A percentile compares a stretch with the other conserved stretches of the same genome.
Conservation (phyloP, 495 filamentous ascomycete genomes). For the Echria macrotheca region DNA sequence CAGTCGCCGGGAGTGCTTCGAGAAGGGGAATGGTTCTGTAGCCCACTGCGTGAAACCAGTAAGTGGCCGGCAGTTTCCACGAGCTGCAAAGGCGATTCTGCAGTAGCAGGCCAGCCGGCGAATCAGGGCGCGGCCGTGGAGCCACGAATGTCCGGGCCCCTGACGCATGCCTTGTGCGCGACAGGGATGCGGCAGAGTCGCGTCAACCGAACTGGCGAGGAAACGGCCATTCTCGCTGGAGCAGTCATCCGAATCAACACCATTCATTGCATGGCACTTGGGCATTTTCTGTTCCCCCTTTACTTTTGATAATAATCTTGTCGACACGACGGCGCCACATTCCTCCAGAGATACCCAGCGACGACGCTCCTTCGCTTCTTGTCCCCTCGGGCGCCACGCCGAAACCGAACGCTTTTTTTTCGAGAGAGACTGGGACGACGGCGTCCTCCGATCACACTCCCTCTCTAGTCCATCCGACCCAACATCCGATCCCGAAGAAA, state of each 20-base stretch:
- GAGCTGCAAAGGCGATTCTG: no score
- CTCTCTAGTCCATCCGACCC: no score
- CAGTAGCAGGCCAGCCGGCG: neutral
- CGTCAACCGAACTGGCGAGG: constrained; percentile 3
- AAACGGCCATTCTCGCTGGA: no score
- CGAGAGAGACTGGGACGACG: constrained; percentile 1
- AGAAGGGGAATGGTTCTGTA: no score
- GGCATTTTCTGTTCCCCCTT: neutral
- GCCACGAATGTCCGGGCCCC: constrained; percentile 12
- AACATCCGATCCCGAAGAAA: constrained; percentile 9
- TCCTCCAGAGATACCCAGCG: neutral
- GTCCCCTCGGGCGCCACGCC: neutral
- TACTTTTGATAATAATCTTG: neutral
- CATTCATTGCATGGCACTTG: neutral
- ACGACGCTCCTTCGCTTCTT: neutral
- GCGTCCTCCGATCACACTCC: no score
- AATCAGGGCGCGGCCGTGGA: neutral
- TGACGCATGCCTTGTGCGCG: constrained; percentile 21
- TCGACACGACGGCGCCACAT: constrained; percentile 1
- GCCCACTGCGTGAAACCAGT: no score
- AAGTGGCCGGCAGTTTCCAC: neutral
- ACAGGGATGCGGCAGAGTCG: constrained; percentile 17
- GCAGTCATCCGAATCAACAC: neutral
- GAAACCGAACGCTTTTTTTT: neutral
- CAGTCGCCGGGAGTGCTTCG: neutral